These are phyloP conservation scores for Alternaria postmessia DNA, from an alignment of 2,329 filamentous ascomycete genomes.

Conservation along the genomic window DNA sequence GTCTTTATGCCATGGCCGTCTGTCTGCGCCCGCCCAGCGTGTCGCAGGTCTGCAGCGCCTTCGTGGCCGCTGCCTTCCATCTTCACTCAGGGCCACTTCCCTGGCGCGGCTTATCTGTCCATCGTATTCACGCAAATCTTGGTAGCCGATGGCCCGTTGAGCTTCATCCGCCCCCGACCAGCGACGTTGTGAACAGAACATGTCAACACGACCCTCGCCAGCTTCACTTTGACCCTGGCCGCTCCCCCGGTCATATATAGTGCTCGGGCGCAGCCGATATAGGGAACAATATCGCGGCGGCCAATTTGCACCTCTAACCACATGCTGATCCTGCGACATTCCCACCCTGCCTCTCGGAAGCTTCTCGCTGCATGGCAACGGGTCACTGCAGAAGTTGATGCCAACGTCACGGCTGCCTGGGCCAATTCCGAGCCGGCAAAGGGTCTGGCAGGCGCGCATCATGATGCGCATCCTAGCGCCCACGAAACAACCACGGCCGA, in stretches of 20 bases:
- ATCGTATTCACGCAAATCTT: slow-evolving; percentile 4
- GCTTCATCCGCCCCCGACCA: slow-evolving; percentile 11
- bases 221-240: slow-evolving; percentile 24
- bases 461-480: slow-evolving; percentile 31
- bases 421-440: slow-evolving; percentile 27
- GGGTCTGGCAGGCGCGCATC: slow-evolving; percentile 26
- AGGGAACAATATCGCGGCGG: slow-evolving; percentile 18
- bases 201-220: slow-evolving; percentile 12
- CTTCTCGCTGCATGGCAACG: slow-evolving; percentile 35
- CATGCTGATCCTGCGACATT: slow-evolving; percentile 15
- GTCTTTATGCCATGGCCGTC: not conserved
- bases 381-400: slow-evolving; percentile 32
- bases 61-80: not conserved
- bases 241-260: slow-evolving; percentile 16
- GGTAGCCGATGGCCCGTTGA: slow-evolving; percentile 28
- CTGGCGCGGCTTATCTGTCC: slow-evolving; percentile 3
- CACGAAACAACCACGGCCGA: slow-evolving; percentile 19
- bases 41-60: not conserved
- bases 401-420: slow-evolving; percentile 23
- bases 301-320: slow-evolving; percentile 16
- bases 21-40: not conserved
- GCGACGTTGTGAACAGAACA: slow-evolving; percentile 8
- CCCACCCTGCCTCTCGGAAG: slow-evolving; percentile 26
- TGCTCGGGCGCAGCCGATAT: slow-evolving; percentile 26
- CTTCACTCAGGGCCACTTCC: not conserved